phyloP scores from a whole-genome alignment of 179 eudicot genomes.

The Sideroxylon spinosum region DNA sequence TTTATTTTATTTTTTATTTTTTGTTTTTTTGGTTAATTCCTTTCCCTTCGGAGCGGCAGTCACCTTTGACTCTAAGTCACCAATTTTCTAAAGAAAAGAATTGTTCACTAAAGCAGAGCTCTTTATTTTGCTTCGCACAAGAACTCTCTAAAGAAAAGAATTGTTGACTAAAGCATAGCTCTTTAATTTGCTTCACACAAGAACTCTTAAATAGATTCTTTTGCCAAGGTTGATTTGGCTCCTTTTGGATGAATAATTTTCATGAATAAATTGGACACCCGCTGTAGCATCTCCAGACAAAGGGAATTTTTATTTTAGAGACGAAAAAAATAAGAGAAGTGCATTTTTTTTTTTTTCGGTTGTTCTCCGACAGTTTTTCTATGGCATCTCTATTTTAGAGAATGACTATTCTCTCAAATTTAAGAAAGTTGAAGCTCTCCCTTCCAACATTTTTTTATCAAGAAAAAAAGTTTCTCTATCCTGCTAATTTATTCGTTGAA shows the following conservation, averaged over 20 bases:
- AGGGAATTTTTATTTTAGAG: no score
- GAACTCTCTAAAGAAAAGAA: background rate
- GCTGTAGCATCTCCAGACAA: no score
- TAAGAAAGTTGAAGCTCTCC: no score
- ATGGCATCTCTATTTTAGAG: no score
- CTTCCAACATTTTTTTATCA: no score
- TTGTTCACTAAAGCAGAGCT: background rate
- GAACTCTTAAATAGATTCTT: background rate
- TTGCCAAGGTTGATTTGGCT: constrained; percentile 3
- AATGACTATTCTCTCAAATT: no score
- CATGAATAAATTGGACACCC: background rate
- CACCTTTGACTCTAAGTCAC: background rate
- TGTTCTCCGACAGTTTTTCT: no score
- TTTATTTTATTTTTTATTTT: background rate
- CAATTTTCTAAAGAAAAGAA: background rate
- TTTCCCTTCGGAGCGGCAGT: background rate
- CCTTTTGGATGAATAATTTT: background rate
- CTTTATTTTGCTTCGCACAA: background rate
- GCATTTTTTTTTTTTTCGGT: no score
- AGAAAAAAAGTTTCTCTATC: no score
- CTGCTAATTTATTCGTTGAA: no score
- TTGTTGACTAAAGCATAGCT: background rate
- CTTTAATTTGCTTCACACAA: background rate
- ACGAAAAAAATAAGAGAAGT: no score
- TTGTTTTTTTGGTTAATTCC: no score